phyloP scores from a whole-genome alignment of 179 eudicot genomes.

The Sideroxylon spinosum region DNA sequence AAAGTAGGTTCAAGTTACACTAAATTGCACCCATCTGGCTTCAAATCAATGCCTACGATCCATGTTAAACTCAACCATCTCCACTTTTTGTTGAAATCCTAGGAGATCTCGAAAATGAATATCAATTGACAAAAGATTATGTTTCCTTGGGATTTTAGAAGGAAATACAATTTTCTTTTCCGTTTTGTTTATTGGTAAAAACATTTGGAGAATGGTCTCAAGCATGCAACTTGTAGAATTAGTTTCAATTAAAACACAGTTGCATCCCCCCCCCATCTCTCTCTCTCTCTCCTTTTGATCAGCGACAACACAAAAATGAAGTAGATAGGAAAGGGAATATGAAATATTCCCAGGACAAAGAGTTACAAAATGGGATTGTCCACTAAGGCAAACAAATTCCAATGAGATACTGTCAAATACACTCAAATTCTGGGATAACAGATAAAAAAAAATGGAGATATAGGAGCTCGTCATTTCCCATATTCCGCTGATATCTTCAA shows the following conservation, averaged over 20 bases:
- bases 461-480: too few species aligned
- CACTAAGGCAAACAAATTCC: too few species aligned
- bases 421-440: too few species aligned
- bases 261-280: too few species aligned
- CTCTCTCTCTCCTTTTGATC: too few species aligned
- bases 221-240: neutral
- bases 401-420: too few species aligned
- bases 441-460: too few species aligned
- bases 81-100: neutral
- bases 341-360: too few species aligned
- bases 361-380: too few species aligned
- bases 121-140: neutral
- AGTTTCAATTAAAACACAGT: neutral
- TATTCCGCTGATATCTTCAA: too few species aligned
- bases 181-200: neutral
- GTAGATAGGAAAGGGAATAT: too few species aligned
- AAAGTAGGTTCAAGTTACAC: slow-evolving; percentile 2
- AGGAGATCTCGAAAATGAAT: neutral
- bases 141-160: neutral
- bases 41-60: neutral
- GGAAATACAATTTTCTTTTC: neutral
- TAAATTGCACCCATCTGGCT: neutral
- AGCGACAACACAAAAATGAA: too few species aligned
- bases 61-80: neutral
- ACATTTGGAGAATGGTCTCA: neutral